A percentile compares a stretch with the other conserved stretches of the same genome.
Conservation (phyloP, 1,139 yeast species). For the Magnusiomyces clavatus region DNA sequence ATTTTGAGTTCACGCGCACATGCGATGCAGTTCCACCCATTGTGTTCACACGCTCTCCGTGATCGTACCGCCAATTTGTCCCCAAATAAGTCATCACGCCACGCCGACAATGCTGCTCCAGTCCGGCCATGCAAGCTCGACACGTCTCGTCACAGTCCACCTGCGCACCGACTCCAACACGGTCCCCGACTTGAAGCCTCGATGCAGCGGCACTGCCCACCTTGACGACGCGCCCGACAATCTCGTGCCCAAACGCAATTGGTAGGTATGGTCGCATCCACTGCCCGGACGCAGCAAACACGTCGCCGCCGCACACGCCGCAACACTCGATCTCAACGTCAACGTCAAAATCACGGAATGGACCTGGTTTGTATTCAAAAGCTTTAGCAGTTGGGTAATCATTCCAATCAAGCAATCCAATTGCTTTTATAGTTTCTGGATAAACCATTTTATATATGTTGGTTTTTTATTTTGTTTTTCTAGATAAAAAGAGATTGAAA, state of each 20-base stretch:
- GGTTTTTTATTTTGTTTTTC: background rate
- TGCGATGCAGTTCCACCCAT: conserved; percentile 60
- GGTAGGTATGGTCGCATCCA: conserved; percentile 34
- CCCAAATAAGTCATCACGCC: conserved; percentile 38
- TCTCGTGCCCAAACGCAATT: conserved; percentile 44
- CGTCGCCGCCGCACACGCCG: conserved; percentile 58
- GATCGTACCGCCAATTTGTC: no score
- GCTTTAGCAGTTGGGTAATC: background rate
- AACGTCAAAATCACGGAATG: conserved; percentile 25
- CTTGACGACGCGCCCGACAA: conserved; percentile 46
- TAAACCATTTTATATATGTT: background rate
- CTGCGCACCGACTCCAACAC: conserved; percentile 58
- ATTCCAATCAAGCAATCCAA: background rate
- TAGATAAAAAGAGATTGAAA: background rate
- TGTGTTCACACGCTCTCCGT: conserved; percentile 25
- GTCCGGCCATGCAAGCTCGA: conserved; percentile 37
- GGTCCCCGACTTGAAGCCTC: conserved; percentile 39
- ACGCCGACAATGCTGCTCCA: conserved; percentile 46
- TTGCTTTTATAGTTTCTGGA: background rate
- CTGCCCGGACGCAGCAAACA: conserved; percentile 40
- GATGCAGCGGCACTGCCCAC: conserved; percentile 42
- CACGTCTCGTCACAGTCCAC: conserved; percentile 44
- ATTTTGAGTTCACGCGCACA: conserved; percentile 45
- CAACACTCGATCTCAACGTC: conserved; percentile 43
- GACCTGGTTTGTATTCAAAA: background rate